Conservation (phyloP, 768 basidiomycete genomes). For the Asterophora parasitica region DNA sequence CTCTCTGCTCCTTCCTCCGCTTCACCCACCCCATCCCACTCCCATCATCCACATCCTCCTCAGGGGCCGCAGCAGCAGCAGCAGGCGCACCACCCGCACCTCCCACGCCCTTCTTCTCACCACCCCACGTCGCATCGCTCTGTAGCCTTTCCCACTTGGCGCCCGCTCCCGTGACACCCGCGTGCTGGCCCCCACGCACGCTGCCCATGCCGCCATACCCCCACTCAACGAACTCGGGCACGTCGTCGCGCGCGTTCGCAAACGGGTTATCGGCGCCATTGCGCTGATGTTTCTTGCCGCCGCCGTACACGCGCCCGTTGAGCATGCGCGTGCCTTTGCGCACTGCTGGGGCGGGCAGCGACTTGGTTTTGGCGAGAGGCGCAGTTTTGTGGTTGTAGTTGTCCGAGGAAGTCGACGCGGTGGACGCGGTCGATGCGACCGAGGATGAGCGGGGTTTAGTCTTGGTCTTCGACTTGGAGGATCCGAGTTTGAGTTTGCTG, state of each 20-base stretch:
- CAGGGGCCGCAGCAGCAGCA: too few species aligned
- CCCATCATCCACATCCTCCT: slow-evolving; percentile 71
- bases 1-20: slow-evolving; percentile 51
- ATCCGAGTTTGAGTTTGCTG: slow-evolving; percentile 13
- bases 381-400: background rate
- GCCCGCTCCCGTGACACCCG: slow-evolving; percentile 10
- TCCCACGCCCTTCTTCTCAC: slow-evolving; percentile 25
- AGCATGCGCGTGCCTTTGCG: slow-evolving; percentile 61
- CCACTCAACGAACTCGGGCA: slow-evolving; percentile 89
- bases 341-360: background rate
- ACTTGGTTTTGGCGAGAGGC: background rate
- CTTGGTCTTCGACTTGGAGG: slow-evolving; percentile 3
- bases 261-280: slow-evolving; percentile 47
- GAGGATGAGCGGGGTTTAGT: background rate
- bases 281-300: slow-evolving; percentile 14
- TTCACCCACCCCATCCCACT: slow-evolving; percentile 86
- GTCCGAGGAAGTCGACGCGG: background rate
- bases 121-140: slow-evolving; percentile 21
- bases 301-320: slow-evolving; percentile 83
- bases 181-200: slow-evolving; percentile 32
- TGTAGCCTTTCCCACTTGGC: slow-evolving; percentile 35
- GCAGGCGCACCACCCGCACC: too few species aligned
- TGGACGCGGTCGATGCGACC: background rate
- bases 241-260: slow-evolving; percentile 55
- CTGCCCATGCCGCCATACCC: slow-evolving; percentile 85